Base-by-base conservation (phyloP, 2,329 filamentous ascomycete genomes). In the Diaporthe velutina region DNA sequence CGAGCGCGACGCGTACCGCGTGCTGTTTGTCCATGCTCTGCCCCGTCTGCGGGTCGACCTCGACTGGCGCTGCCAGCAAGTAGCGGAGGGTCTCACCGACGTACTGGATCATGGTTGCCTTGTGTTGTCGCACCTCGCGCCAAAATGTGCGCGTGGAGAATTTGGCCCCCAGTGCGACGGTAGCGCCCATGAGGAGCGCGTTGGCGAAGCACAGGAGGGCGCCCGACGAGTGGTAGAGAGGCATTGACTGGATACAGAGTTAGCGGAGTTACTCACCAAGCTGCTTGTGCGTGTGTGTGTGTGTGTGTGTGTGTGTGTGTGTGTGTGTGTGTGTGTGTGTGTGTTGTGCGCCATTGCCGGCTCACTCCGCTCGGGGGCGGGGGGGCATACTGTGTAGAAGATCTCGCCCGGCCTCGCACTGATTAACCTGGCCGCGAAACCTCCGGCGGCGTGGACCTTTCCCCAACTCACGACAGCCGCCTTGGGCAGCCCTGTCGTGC, bases 11-110 rank as follows among this genome's bases (percentile, higher is more conserved):
- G 8, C 91, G 91, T n/a, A 98, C 90, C 0, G 86, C 88, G 85
- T 98, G 93, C 77, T 92, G 89, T 78, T 88, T 90, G 83, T 98
- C 95, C 48, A 95, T 86, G 76, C 90, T 88, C 80, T 93, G 90
- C 28, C 92, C 92, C 0, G 92, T 94, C 9, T 81, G 81, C 0
- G 92, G 87, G 78, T 95, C 92, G 35, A 87, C 82, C 73, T 93
- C 88, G 0, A 90, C 86, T 2, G 93, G 90, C 0, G 91, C 90
- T 0, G 93, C 88, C 15, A 97, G 88, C 5, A 97, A 89, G 82
- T 98, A 98, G 8, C 95, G 92, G 77, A 95, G 93, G 0, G 94
- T 96, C 83, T 98, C 95, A 70, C 95, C 95, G 19, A 98, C 95
- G 81, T 98, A 98, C 81, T 97, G 95, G 76, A 97, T 93, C 5